phyloP scores from a whole-genome alignment of 2,329 filamentous ascomycete genomes.

The Phaeophleospora eucalypticola region DNA sequence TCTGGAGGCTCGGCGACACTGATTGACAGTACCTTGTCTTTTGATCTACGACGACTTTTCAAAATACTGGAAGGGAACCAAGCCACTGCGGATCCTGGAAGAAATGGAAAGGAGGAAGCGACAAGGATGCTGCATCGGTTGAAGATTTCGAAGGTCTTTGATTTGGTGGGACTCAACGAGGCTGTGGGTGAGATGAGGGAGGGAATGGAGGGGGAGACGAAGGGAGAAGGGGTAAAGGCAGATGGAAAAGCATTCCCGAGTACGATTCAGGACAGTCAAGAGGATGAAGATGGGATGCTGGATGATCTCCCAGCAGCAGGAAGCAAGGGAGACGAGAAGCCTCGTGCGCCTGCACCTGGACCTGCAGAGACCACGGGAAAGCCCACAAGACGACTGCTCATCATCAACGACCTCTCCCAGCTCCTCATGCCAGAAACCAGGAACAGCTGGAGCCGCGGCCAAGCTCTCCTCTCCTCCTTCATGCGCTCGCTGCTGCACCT shows the following conservation, averaged over 20 bases:
- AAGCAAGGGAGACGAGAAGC: not conserved
- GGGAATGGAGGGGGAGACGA: constrained; percentile 23
- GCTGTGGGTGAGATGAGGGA: constrained; percentile 43
- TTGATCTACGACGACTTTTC: constrained; percentile 41
- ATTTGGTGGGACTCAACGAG: constrained; percentile 46
- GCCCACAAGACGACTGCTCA: constrained; percentile 14
- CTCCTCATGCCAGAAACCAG: constrained; percentile 27
- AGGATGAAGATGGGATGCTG: constrained; percentile 39
- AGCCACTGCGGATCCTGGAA: constrained; percentile 1
- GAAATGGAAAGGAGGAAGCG: constrained; percentile 29
- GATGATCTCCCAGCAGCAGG: constrained; percentile 16
- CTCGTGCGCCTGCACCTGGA: not conserved
- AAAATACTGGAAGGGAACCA: constrained; percentile 5
- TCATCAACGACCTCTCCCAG: constrained; percentile 29
- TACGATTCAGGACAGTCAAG: constrained; percentile 34
- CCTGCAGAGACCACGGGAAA: not conserved
- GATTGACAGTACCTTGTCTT: constrained; percentile 45
- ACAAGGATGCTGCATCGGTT: constrained; percentile 40
- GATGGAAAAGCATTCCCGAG: constrained; percentile 10
- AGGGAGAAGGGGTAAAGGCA: not conserved
- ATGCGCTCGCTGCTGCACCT: constrained; percentile 40
- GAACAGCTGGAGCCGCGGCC: constrained; percentile 32
- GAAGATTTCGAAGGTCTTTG: constrained; percentile 49
- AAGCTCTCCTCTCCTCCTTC: constrained; percentile 39
- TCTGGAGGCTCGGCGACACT: constrained; percentile 36